Evolutionary conservation across 2,329 filamentous ascomycete genomes (phyloP).

Genomic region (Lachnellula cervina): DNA sequence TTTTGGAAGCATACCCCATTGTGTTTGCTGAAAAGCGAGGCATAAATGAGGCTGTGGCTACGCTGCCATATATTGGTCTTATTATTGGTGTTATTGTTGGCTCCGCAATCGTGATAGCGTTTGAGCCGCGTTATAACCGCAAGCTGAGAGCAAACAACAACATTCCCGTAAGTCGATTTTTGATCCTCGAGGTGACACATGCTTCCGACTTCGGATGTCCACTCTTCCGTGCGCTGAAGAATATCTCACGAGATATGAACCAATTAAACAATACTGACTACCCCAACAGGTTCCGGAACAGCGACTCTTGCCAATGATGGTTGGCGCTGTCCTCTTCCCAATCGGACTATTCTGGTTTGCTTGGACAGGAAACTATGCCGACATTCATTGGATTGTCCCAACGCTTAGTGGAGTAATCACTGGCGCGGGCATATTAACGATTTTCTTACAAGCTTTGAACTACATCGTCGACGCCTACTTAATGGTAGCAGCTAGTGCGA

Average conservation of each 20-base stretch:
- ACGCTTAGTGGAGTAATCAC: constrained; percentile 44
- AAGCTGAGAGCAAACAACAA: constrained; percentile 28
- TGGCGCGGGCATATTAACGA: constrained; percentile 53
- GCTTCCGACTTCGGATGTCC: too few relatives aligned
- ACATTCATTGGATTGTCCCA: constrained; percentile 16
- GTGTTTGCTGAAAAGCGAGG: constrained; percentile 38
- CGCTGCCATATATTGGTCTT: constrained; percentile 37
- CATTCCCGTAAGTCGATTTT: constrained; percentile 7
- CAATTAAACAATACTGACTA: too few relatives aligned
- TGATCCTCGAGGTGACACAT: too few relatives aligned
- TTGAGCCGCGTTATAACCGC: constrained; percentile 30
- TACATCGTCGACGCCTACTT: constrained; percentile 19
- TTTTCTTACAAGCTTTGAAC: constrained; percentile 43
- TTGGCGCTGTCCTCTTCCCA: constrained; percentile 35
- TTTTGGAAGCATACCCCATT: constrained; percentile 48
- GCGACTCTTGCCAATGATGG: constrained; percentile 37
- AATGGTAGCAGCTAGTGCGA: constrained; percentile 18
- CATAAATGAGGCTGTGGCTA: constrained; percentile 34
- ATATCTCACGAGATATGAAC: too few relatives aligned
- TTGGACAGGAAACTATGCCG: constrained; percentile 30
- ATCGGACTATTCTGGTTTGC: constrained; percentile 37
- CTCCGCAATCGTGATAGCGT: constrained; percentile 23
- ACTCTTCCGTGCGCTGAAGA: too few relatives aligned
- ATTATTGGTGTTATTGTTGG: constrained; percentile 31
- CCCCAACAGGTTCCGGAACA: constrained; percentile 28